Percentiles rank a stretch among this genome's conserved stretches.
These are phyloP conservation scores for Penicillium simplicissimum DNA, from an alignment of 495 filamentous ascomycete genomes.

Conservation along the genomic window DNA sequence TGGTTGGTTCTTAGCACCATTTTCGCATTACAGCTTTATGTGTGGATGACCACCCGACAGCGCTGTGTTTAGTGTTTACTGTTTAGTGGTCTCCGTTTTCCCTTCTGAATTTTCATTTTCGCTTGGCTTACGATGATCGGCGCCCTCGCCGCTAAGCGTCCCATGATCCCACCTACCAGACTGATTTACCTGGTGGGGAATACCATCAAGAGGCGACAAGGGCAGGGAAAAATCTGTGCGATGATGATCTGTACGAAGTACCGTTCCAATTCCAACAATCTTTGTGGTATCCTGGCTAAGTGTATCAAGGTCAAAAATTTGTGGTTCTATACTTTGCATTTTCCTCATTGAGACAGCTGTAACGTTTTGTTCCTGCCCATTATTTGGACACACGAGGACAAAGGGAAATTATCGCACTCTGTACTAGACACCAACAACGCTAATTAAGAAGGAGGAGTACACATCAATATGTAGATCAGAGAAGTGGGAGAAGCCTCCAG, in stretches of 20 bases:
- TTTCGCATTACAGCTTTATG: neutral
- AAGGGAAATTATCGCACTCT: neutral
- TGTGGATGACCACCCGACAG: neutral
- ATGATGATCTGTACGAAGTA: neutral
- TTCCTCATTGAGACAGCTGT: neutral
- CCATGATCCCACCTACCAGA: constrained; percentile 20
- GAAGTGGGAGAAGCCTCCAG: neutral
- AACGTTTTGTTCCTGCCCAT: neutral
- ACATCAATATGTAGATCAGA: neutral
- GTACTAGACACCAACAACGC: neutral
- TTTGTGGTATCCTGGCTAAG: constrained; percentile 10
- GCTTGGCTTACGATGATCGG: constrained; percentile 32
- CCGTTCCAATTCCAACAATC: neutral
- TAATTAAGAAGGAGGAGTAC: neutral
- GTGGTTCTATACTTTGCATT: neutral
- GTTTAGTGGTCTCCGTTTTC: constrained; percentile 1
- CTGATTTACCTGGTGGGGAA: constrained; percentile 25
- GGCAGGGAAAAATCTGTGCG: constrained; percentile 22
- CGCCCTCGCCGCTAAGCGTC: constrained; percentile 23
- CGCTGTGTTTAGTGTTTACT: neutral
- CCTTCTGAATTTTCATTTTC: constrained; percentile 17
- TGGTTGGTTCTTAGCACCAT: constrained; percentile 21
- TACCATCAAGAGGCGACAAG: constrained; percentile 15
- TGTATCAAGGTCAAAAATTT: constrained; percentile 13
- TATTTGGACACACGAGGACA: neutral